Evolutionary conservation across 2,329 filamentous ascomycete species (phyloP).

Genomic region (Botrytis cinerea): DNA sequence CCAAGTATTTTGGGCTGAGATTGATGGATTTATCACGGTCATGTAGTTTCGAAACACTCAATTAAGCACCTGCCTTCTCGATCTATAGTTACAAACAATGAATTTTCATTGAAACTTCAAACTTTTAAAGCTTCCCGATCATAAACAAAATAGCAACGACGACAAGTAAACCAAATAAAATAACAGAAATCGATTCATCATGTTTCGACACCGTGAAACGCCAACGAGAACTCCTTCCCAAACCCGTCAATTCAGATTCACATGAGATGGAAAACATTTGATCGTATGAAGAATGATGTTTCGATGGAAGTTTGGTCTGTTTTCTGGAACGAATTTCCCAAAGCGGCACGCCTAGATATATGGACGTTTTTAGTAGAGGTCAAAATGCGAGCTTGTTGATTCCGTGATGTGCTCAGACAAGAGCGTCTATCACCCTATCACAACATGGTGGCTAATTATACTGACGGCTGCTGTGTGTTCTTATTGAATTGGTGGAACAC

Average conservation of each 20-base stretch:
- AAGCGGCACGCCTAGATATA: neutral
- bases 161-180: neutral
- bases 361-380: neutral
- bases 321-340: neutral
- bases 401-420: neutral
- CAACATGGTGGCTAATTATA: neutral
- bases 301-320: too few species aligned
- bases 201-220: slow-evolving; percentile 5
- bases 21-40: neutral
- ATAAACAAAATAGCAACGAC: neutral
- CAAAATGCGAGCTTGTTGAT: neutral
- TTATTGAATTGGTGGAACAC: neutral
- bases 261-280: neutral
- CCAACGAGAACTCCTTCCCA: slow-evolving; percentile 3
- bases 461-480: neutral
- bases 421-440: neutral
- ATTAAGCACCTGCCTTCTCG: neutral
- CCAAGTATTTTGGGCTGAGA: neutral
- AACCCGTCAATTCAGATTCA: slow-evolving; percentile 2
- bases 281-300: too few species aligned
- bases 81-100: neutral
- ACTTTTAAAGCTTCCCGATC: slow-evolving; percentile 2
- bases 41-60: neutral
- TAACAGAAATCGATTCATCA: neutral
- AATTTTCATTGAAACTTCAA: neutral